Evolutionary conservation across 2,329 filamentous ascomycete species (phyloP).

Genomic region (Aspergillus amoenus): DNA sequence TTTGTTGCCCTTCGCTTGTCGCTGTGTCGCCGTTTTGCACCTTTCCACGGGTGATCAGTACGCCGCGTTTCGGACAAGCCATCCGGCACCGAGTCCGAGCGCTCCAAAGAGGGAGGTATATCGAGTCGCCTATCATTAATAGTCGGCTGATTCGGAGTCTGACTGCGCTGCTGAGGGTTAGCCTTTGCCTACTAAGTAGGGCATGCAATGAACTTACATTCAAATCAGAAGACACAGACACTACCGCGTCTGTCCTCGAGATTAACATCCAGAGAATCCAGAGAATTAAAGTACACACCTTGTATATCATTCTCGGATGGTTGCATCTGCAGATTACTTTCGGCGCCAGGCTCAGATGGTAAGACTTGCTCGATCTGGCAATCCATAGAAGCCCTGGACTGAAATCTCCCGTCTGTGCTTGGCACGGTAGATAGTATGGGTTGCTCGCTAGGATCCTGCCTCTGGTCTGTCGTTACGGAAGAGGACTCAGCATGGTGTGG

Average conservation of each 20-base stretch:
- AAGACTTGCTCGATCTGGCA: not conserved
- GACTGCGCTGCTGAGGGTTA: not conserved
- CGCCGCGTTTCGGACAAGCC: not conserved
- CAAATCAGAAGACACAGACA: not conserved
- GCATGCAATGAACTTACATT: not conserved
- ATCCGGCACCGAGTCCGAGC: not conserved
- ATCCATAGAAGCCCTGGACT: not conserved
- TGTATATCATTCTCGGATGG: not conserved
- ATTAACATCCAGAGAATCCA: not conserved
- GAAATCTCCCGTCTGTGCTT: not conserved
- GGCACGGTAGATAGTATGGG: not conserved
- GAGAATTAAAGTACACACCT: not conserved
- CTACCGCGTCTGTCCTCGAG: not conserved
- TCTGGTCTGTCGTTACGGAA: not conserved
- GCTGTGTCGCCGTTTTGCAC: slow-evolving; percentile 18
- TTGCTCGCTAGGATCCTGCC: not conserved
- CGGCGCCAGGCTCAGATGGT: not conserved
- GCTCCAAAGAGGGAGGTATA: not conserved
- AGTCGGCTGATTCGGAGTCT: not conserved
- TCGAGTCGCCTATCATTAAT: not conserved
- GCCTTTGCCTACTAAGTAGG: not conserved
- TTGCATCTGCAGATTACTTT: not conserved
- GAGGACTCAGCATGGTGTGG: not conserved
- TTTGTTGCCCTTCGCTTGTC: slow-evolving; percentile 6
- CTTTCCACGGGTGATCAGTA: slow-evolving; percentile 9